phyloP scores from a whole-genome alignment of 257 asterid species.

The Solanum sejunctum region DNA sequence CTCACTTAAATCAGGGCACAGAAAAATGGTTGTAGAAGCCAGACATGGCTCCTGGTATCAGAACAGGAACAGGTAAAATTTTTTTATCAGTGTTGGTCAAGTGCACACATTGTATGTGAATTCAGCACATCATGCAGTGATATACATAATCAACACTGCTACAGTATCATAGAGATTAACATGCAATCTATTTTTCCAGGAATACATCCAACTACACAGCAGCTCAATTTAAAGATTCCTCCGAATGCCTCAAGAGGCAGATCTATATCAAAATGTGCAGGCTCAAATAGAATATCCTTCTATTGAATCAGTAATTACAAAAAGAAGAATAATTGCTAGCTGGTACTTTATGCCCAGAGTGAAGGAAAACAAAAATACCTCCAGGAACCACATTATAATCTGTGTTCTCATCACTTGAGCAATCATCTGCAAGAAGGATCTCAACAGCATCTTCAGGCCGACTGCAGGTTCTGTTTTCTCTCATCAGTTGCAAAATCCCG shows the following conservation, averaged over 20 bases:
- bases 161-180: background rate
- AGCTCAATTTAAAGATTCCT: background rate
- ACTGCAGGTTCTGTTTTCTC: conserved; percentile 53
- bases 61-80: background rate
- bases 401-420: conserved; percentile 80
- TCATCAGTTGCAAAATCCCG: conserved; percentile 81
- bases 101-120: background rate
- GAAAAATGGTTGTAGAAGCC: background rate
- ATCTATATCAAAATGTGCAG: background rate
- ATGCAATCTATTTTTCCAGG: background rate
- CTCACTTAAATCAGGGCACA: background rate
- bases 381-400: conserved; percentile 64
- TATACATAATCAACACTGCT: background rate
- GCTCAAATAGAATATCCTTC: background rate
- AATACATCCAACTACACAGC: background rate
- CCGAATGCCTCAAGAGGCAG: background rate
- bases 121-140: background rate
- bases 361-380: conserved; percentile 34
- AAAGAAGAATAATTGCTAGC: background rate
- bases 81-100: background rate
- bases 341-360: background rate
- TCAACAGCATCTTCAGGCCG: conserved; percentile 62
- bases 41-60: background rate
- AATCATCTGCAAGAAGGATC: conserved; percentile 53
- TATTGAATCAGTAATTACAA: background rate